phyloP scores from a whole-genome alignment of 495 filamentous ascomycete genomes.

The Aspergillus steynii region DNA sequence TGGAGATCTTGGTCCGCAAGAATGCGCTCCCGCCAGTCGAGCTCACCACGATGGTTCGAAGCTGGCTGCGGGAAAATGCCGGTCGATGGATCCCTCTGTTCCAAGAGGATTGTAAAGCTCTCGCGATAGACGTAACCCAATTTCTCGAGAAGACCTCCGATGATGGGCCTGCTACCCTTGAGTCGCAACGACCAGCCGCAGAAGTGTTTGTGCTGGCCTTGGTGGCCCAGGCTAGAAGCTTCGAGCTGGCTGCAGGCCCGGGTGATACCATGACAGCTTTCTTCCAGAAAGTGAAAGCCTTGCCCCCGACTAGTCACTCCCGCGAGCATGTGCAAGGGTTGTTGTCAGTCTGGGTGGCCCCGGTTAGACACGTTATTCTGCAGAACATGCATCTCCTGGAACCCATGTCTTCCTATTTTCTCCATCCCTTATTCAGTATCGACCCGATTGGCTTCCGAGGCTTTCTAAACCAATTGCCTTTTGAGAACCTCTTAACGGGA shows the following conservation, averaged over 20 bases:
- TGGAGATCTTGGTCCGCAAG: conserved; percentile 45
- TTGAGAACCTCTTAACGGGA: conserved; percentile 41
- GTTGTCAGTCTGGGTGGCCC: conserved; percentile 36
- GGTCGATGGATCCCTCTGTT: conserved; percentile 32
- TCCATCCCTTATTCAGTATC: conserved; percentile 67
- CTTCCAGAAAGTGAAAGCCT: conserved; percentile 47
- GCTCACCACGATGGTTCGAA: conserved; percentile 29
- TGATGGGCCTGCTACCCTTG: conserved; percentile 9
- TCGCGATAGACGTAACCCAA: conserved; percentile 24
- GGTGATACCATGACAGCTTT: conserved; percentile 64
- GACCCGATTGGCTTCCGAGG: conserved; percentile 51
- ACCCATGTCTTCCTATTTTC: conserved; percentile 69
- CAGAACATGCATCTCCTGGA: conserved; percentile 58
- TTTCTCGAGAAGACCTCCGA: conserved; percentile 14
- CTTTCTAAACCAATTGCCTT: conserved; percentile 54
- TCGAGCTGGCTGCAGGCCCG: conserved; percentile 63
- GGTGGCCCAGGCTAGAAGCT: conserved; percentile 37
- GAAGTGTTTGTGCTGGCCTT: conserved; percentile 40
- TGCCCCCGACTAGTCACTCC: conserved; percentile 18
- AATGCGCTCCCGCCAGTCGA: conserved; percentile 32
- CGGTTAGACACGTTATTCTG: conserved; percentile 39
- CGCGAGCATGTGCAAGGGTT: conserved; percentile 12
- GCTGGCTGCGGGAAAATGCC: conserved; percentile 36
- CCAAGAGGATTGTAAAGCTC: conserved; percentile 31
- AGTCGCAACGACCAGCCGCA: conserved; percentile 21